Evolutionary conservation across 2,329 filamentous ascomycete species (phyloP), one percentile per base, ranked within the genome.

Genomic region (Neoarthrinium moseri): DNA sequence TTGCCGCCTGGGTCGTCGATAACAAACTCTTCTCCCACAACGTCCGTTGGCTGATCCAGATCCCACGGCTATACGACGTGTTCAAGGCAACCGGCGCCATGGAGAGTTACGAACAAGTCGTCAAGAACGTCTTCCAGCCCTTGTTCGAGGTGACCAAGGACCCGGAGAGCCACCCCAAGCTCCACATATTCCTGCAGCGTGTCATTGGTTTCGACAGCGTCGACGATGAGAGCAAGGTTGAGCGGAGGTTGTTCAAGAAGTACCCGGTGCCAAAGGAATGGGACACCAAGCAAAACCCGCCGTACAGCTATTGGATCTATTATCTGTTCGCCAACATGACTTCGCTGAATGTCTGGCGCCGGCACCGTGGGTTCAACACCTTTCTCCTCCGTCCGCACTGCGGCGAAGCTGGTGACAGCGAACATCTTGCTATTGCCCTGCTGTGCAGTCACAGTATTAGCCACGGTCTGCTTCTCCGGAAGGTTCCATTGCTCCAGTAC

Each of bases 281-380:
- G 94, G 81, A 84, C 53, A 91, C 90, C 1, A 91, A 88, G 58
- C 91, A 97, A 67, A 99, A 99, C 61, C 94, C 94, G 12, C 94
- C 94, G 0, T 99, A 99, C 71, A 96, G 88, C 64, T 99, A 99
- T 70, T 99, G 94, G 94, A 88, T 97, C 62, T 99, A 99, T 70
- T 95, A 96, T 62, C 77, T 97, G 43, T 97, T 94, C 61, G 85
- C 94, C 52, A 99, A 99, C 66, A 90, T 96, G 66, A 80, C 87
- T 1, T 96, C 91, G 8, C 77, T 99, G 56, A 99, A 99, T 63
- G 81, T 86, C 48, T 96, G 89, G 87, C 84, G 94, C 34, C 92
- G 90, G 62, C 84, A 86, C 61, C 85, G 92, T 41, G 91, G 91
- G 1, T 96, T 97, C 77, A 99, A 95, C 66, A 99, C 94, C 0